These are phyloP conservation scores for Lycium ferocissimum DNA, from an alignment of 257 asterid genomes.

Conservation along the genomic window DNA sequence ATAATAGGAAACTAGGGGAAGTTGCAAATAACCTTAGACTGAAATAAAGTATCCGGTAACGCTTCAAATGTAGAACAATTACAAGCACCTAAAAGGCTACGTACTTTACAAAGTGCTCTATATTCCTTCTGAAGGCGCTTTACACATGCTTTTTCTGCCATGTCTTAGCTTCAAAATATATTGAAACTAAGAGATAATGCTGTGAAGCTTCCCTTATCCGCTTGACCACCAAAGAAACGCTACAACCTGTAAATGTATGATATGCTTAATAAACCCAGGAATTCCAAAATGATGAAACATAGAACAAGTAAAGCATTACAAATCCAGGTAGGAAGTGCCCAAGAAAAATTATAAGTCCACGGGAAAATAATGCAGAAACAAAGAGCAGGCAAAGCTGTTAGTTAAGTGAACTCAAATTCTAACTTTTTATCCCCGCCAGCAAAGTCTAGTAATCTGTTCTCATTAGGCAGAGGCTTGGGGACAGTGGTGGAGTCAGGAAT, in stretches of 20 bases:
- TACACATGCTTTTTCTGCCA: conserved; percentile 88
- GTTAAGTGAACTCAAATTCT: no score
- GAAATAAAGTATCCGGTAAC: neutral
- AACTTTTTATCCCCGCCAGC: neutral
- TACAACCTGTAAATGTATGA: conserved; percentile 26
- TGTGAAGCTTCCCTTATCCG: neutral
- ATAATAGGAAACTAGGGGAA: neutral
- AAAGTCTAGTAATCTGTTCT: neutral
- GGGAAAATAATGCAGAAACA: neutral
- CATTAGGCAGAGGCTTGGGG: neutral
- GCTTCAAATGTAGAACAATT: conserved; percentile 29
- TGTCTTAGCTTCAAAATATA: conserved; percentile 38
- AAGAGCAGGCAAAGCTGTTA: neutral
- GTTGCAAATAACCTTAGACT: neutral
- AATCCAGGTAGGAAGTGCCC: neutral
- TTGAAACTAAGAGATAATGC: conserved; percentile 22
- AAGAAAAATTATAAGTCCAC: neutral
- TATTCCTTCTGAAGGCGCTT: conserved; percentile 98
- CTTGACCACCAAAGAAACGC: conserved; percentile 15
- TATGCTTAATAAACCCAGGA: conserved; percentile 4
- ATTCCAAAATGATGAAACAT: conserved; percentile 5
- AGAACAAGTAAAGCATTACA: neutral
- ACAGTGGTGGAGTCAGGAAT: neutral
- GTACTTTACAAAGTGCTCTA: conserved; percentile 93
- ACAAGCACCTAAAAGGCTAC: conserved; percentile 34